Evolutionary conservation across 176 grass and related monocot species (phyloP).

Genomic region (Oryza glumipatula): DNA sequence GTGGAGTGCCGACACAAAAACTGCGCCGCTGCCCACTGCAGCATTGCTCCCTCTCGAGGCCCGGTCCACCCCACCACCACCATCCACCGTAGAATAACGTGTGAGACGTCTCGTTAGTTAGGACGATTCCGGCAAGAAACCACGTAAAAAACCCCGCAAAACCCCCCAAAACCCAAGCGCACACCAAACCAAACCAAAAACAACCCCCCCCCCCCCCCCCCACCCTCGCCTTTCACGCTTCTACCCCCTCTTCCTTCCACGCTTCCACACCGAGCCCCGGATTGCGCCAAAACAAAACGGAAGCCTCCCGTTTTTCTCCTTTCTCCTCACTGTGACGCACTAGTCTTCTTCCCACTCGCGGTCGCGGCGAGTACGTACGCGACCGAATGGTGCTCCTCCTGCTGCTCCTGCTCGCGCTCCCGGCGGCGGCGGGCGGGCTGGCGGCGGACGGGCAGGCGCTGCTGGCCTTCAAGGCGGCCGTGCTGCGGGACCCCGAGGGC

Average conservation of each 20-base stretch:
- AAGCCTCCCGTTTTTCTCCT: no score
- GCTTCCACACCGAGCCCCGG: no score
- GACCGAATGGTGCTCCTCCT: conserved; percentile 17
- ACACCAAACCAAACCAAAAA: no score
- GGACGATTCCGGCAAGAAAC: neutral
- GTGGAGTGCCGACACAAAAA: no score
- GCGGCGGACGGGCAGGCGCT: conserved; percentile 70
- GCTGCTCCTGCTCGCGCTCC: conserved; percentile 8
- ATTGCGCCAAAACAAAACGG: no score
- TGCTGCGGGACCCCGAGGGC: conserved; percentile 62
- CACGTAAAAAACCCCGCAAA: neutral
- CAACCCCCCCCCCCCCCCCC: no score
- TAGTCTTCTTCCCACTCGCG: neutral
- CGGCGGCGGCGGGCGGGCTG: conserved; percentile 31
- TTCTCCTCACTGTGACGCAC: neutral
- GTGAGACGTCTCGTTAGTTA: neutral
- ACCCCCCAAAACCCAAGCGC: no score
- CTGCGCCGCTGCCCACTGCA: no score
- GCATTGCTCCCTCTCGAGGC: no score
- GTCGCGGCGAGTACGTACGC: neutral
- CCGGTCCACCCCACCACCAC: no score
- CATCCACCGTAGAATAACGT: neutral
- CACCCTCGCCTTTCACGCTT: no score
- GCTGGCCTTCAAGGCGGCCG: conserved; percentile 70
- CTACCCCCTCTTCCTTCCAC: no score